These are phyloP conservation scores for Fusarium palustre DNA, from an alignment of 2,329 filamentous ascomycete genomes.

Conservation along the genomic window DNA sequence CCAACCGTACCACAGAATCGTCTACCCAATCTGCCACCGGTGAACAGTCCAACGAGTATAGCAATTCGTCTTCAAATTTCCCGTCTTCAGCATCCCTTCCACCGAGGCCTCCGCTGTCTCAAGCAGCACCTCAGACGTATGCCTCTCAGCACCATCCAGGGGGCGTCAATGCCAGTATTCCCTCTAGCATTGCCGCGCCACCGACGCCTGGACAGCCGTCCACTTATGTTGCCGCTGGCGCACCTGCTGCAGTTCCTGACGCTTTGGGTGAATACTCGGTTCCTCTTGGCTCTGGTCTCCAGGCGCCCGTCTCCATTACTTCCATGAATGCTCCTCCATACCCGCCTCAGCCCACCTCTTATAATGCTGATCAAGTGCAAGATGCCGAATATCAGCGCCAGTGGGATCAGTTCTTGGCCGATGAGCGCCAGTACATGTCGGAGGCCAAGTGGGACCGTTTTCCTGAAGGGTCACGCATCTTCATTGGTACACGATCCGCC, in stretches of 20 bases:
- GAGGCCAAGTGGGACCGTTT: constrained; percentile 87
- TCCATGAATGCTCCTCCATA: constrained; percentile 51
- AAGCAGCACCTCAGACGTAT: constrained; percentile 54
- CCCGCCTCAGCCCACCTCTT: constrained; percentile 47
- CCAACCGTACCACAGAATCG: constrained; percentile 49
- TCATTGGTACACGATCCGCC: constrained; percentile 73
- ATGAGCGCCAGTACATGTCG: constrained; percentile 79
- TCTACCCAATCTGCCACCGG: constrained; percentile 43
- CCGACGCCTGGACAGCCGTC: constrained; percentile 51
- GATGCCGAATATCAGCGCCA: constrained; percentile 68
- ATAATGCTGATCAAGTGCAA: constrained; percentile 49
- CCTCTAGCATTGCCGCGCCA: constrained; percentile 47
- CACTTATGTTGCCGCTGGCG: constrained; percentile 50
- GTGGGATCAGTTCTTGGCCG: constrained; percentile 78
- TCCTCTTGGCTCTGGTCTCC: constrained; percentile 48
- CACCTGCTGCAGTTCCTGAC: constrained; percentile 51
- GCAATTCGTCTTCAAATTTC: constrained; percentile 50
- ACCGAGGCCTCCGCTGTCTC: constrained; percentile 58
- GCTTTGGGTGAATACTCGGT: constrained; percentile 49
- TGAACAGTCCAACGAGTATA: constrained; percentile 43
- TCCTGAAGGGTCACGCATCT: constrained; percentile 79
- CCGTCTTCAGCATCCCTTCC: constrained; percentile 59
- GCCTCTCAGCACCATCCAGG: constrained; percentile 53
- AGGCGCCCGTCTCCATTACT: constrained; percentile 45
- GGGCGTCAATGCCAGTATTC: constrained; percentile 49